These are phyloP conservation scores for Raffaelea albimanens DNA, from an alignment of 2,329 filamentous ascomycete genomes.

Conservation along the genomic window DNA sequence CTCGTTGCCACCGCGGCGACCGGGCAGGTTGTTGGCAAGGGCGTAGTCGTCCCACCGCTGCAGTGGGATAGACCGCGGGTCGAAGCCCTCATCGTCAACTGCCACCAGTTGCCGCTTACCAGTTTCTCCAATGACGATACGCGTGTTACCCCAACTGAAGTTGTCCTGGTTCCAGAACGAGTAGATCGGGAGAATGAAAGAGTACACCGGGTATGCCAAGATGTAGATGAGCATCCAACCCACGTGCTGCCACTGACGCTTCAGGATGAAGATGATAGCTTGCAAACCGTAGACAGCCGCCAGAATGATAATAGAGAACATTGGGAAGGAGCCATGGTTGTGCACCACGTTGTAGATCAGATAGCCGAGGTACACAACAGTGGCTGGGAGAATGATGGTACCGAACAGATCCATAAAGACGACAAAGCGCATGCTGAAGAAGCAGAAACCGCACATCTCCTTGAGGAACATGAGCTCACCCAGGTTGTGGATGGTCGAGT, in stretches of 20 bases:
- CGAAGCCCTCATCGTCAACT: slow-evolving; percentile 74
- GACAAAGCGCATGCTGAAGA: slow-evolving; percentile 95
- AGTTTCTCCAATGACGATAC: slow-evolving; percentile 91
- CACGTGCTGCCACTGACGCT: slow-evolving; percentile 95
- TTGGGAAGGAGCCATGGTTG: slow-evolving; percentile 63
- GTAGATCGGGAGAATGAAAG: slow-evolving; percentile 82
- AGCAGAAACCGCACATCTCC: slow-evolving; percentile 97
- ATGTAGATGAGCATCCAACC: slow-evolving; percentile 99
- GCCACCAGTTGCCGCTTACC: slow-evolving; percentile 85
- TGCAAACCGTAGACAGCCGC: slow-evolving; percentile 92
- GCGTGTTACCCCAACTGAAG: slow-evolving; percentile 97
- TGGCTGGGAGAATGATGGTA: slow-evolving; percentile 85
- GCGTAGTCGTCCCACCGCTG: slow-evolving; percentile 98
- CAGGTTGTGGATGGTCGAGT: slow-evolving; percentile 95
- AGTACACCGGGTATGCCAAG: slow-evolving; percentile 89
- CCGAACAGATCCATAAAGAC: slow-evolving; percentile 91
- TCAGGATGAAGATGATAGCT: slow-evolving; percentile 90
- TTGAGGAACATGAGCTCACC: slow-evolving; percentile 82
- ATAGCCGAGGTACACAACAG: slow-evolving; percentile 77
- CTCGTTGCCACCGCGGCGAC: slow-evolving; percentile 66
- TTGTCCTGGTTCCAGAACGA: slow-evolving; percentile 99
- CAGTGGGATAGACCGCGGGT: slow-evolving; percentile 85
- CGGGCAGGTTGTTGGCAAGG: slow-evolving; percentile 73
- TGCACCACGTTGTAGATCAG: slow-evolving; percentile 73
- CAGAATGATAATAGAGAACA: slow-evolving; percentile 82